These are phyloP conservation scores for Botrytis cinerea DNA, from an alignment of 2,329 filamentous ascomycete genomes.

Conservation along the genomic window DNA sequence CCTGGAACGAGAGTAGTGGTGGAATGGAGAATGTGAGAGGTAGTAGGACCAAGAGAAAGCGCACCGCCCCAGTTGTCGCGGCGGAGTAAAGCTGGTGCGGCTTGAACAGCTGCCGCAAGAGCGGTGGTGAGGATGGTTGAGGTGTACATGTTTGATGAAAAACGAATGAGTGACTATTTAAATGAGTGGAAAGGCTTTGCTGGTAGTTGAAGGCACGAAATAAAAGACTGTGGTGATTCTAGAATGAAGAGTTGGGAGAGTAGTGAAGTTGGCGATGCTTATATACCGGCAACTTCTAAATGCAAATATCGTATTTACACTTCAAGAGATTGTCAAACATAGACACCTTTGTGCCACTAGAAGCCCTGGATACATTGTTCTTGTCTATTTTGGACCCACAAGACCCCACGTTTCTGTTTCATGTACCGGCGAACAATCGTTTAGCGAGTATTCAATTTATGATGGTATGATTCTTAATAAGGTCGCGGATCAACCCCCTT, in stretches of 20 bases:
- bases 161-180: neutral
- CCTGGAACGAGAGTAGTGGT: slow-evolving; percentile 48
- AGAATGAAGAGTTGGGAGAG: neutral
- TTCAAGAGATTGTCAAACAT: neutral
- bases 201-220: neutral
- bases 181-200: neutral
- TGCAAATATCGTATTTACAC: neutral
- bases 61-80: slow-evolving; percentile 44
- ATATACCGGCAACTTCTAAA: neutral
- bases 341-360: neutral
- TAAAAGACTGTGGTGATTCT: neutral
- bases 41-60: slow-evolving; percentile 44
- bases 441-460: neutral
- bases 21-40: slow-evolving; percentile 45
- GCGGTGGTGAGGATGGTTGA: neutral
- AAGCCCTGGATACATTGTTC: neutral
- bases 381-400: neutral
- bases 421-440: neutral
- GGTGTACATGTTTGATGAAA: neutral
- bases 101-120: neutral
- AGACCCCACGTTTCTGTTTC: slow-evolving; percentile 3
- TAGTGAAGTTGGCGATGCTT: neutral
- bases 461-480: neutral
- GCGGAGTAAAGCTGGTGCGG: neutral
- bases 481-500: neutral